A percentile compares a stretch with the other conserved stretches of the same genome.
phyloP scores from a whole-genome alignment of 345 rosid species.

The Citrus reticulata region DNA sequence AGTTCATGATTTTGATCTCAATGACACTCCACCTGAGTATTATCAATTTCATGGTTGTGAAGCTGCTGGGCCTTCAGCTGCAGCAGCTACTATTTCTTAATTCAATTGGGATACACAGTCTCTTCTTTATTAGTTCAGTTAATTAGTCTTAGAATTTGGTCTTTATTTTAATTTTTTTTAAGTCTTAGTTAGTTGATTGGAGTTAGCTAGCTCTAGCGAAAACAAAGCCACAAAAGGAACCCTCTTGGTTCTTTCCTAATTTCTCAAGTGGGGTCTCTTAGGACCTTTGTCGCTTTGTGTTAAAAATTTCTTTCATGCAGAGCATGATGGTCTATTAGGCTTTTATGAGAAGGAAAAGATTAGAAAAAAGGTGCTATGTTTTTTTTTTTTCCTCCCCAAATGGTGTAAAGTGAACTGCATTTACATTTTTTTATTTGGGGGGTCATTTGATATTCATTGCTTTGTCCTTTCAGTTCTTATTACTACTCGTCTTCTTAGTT shows the following conservation, averaged over 20 bases:
- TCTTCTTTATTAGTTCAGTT: no score
- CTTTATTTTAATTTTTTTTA: not conserved
- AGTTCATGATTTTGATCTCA: slow-evolving; percentile 26
- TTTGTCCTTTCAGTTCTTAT: not conserved
- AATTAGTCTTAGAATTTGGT: not conserved
- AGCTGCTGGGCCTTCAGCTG: not conserved
- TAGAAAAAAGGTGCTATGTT: not conserved
- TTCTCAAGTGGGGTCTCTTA: slow-evolving; percentile 9
- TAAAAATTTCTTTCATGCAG: slow-evolving; percentile 5
- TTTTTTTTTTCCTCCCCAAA: no score
- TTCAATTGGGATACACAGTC: not conserved
- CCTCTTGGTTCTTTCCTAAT: not conserved
- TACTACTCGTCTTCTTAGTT: not conserved
- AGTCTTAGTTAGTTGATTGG: not conserved
- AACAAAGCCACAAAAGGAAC: slow-evolving; percentile 4
- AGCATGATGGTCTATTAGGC: slow-evolving; percentile 13
- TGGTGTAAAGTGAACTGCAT: not conserved
- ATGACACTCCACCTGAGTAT: slow-evolving; percentile 17
- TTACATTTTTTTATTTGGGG: not conserved
- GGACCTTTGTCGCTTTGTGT: slow-evolving; percentile 4
- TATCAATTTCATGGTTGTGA: not conserved
- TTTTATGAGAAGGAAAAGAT: slow-evolving; percentile 1
- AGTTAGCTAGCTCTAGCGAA: not conserved
- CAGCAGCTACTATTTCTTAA: not conserved
- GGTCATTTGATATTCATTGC: not conserved